Evolutionary conservation across 2,329 filamentous ascomycete genomes (phyloP).

Genomic region (Hypoxylon sp.): DNA sequence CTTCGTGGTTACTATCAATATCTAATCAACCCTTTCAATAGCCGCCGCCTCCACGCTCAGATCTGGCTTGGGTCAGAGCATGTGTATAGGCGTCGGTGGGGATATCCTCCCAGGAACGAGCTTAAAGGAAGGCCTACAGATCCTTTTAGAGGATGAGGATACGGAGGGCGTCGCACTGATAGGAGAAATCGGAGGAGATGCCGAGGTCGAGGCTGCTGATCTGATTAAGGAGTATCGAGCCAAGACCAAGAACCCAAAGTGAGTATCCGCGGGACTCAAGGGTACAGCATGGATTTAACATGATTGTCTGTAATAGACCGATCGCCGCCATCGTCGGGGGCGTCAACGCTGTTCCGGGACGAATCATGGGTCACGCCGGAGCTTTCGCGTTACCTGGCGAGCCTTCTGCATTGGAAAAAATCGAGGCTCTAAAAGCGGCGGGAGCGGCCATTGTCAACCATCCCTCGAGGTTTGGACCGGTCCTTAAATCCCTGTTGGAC

Average conservation of each 20-base stretch:
- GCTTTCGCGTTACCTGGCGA: slow-evolving; percentile 79
- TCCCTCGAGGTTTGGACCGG: slow-evolving; percentile 79
- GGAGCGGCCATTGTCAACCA: slow-evolving; percentile 81
- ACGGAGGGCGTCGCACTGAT: slow-evolving; percentile 81
- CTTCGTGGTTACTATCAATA: neutral
- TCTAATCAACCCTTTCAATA: slow-evolving; percentile 39
- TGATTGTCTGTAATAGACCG: slow-evolving; percentile 63
- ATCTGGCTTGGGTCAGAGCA: slow-evolving; percentile 78
- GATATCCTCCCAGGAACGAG: slow-evolving; percentile 81
- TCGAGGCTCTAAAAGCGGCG: slow-evolving; percentile 73
- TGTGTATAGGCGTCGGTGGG: slow-evolving; percentile 81
- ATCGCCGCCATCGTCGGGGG: slow-evolving; percentile 81
- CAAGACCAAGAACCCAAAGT: slow-evolving; percentile 74
- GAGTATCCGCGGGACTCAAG: slow-evolving; percentile 46
- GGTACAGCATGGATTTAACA: slow-evolving; percentile 1
- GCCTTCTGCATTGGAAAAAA: slow-evolving; percentile 74
- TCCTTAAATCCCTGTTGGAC: slow-evolving; percentile 73
- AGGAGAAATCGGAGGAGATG: slow-evolving; percentile 79
- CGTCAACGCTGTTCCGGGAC: slow-evolving; percentile 71
- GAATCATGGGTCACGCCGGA: slow-evolving; percentile 85
- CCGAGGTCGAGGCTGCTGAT: slow-evolving; percentile 79
- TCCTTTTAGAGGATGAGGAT: slow-evolving; percentile 76
- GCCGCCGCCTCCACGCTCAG: slow-evolving; percentile 79
- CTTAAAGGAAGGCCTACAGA: slow-evolving; percentile 77
- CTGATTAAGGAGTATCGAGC: slow-evolving; percentile 78